Evolutionary conservation across 1,139 yeast species (phyloP).

Genomic region (Ogataea hybrid): DNA sequence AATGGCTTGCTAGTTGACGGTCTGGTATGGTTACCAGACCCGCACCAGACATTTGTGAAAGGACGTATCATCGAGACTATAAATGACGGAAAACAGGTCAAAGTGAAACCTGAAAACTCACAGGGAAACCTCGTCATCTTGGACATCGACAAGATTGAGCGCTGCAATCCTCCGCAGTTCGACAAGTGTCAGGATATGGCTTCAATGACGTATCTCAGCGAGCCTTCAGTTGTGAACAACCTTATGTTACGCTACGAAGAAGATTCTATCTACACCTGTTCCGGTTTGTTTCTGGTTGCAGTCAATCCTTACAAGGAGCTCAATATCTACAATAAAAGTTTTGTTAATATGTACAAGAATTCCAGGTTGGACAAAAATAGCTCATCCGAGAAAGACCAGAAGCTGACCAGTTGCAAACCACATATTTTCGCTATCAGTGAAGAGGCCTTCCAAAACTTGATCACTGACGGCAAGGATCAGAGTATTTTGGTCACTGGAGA

Average conservation of each 20-base stretch:
- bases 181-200: constrained; percentile 96
- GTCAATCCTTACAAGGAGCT: constrained; percentile 85
- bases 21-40: constrained; percentile 80
- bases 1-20: constrained; percentile 18
- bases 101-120: constrained; percentile 53
- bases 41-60: constrained; percentile 59
- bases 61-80: constrained; percentile 64
- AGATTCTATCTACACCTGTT: constrained; percentile 72
- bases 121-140: constrained; percentile 33
- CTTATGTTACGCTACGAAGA: constrained; percentile 71
- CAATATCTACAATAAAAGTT: constrained; percentile 67
- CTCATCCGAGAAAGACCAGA: constrained; percentile 9
- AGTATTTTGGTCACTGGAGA: constrained; percentile 96
- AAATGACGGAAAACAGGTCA: constrained; percentile 44
- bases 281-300: constrained; percentile 92
- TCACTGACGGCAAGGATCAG: constrained; percentile 73
- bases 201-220: constrained; percentile 88
- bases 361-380: constrained; percentile 2
- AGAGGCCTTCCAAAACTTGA: constrained; percentile 75
- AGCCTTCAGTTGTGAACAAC: constrained; percentile 89
- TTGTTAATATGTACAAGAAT: constrained; percentile 51
- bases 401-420: constrained; percentile 46
- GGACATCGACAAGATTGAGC: constrained; percentile 49
- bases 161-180: constrained; percentile 87
- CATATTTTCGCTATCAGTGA: constrained; percentile 94